Percentiles rank a stretch among this genome's conserved stretches.
Conservation (phyloP, 257 asterid genomes). For the Nicotiana benthamiana region DNA sequence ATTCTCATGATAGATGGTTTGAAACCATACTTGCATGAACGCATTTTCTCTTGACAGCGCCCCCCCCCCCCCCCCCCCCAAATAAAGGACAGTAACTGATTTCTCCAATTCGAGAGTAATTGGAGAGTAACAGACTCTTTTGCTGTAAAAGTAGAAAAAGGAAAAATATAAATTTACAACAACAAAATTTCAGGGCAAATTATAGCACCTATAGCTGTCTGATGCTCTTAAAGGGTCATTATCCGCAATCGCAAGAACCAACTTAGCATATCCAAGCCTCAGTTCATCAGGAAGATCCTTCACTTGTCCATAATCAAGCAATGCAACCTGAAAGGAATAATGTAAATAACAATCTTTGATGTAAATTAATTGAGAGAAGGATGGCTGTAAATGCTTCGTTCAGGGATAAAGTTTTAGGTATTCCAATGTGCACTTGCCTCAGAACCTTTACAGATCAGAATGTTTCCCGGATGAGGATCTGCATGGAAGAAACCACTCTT, state of each 20-base stretch:
- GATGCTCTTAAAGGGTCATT: conserved; percentile 66
- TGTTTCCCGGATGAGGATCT: conserved; percentile 99
- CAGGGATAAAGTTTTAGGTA: conserved; percentile 2
- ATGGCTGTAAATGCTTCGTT: neutral
- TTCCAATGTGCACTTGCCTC: conserved; percentile 44
- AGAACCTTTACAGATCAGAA: conserved; percentile 88
- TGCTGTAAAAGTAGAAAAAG: neutral
- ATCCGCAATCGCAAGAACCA: conserved; percentile 90
- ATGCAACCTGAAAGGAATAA: conserved; percentile 56
- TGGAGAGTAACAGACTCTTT: neutral
- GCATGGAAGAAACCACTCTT: conserved; percentile 98
- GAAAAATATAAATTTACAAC: neutral
- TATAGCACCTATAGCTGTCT: conserved; percentile 77
- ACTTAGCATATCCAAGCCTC: conserved; percentile 89
- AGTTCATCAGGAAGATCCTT: conserved; percentile 87
- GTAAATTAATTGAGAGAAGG: neutral
- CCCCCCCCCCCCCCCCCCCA: neutral
- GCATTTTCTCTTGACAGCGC: neutral
- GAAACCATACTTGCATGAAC: neutral
- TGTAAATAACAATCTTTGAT: neutral
- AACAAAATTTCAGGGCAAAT: conserved; percentile 6
- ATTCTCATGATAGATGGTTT: neutral
- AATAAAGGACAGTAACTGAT: neutral
- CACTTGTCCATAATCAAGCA: conserved; percentile 99
- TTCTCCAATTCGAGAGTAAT: neutral